Percentiles rank a stretch among this genome's conserved stretches.
These are phyloP conservation scores for Tylopilus plumbeoviolaceoides DNA, from an alignment of 768 basidiomycete species.

Conservation along the genomic window DNA sequence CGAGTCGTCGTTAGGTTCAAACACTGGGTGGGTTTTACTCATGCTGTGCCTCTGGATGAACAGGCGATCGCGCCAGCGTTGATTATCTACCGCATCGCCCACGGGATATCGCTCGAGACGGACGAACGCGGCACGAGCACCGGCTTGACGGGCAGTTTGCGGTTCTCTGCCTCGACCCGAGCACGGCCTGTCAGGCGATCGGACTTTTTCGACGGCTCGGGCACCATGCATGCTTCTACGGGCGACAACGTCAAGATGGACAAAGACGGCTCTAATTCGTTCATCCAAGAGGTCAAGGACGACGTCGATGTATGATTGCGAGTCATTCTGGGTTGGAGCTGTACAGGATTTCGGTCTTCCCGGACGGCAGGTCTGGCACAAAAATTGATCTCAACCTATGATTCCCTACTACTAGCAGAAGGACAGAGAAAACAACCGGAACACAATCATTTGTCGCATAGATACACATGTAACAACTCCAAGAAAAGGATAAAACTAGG, in stretches of 20 bases:
- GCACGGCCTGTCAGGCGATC: not conserved
- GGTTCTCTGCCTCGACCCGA: conserved; percentile 4
- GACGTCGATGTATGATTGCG: not conserved
- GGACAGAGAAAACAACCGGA: not conserved
- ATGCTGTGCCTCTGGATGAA: not conserved
- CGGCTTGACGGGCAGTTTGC: not conserved
- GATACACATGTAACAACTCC: not conserved
- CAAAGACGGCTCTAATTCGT: conserved; percentile 6
- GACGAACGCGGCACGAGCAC: conserved; percentile 1
- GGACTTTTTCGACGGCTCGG: conserved; percentile 5
- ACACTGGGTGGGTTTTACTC: too few relatives aligned
- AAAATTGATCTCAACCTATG: not conserved
- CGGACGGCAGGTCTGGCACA: not conserved
- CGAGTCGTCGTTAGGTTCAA: not conserved
- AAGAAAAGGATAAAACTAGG: too few relatives aligned
- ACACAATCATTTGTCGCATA: not conserved
- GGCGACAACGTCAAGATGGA: conserved; percentile 1
- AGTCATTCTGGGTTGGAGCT: not conserved
- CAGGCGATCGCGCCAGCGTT: conserved; percentile 17
- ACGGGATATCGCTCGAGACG: conserved; percentile 20
- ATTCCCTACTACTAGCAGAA: not conserved
- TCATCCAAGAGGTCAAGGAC: conserved; percentile 11
- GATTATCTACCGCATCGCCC: conserved; percentile 21
- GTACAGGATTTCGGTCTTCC: not conserved
- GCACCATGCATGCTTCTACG: conserved; percentile 5